Evolutionary conservation across 2,329 filamentous ascomycete species (phyloP).

Genomic region (Tolypocladium pustulatum): DNA sequence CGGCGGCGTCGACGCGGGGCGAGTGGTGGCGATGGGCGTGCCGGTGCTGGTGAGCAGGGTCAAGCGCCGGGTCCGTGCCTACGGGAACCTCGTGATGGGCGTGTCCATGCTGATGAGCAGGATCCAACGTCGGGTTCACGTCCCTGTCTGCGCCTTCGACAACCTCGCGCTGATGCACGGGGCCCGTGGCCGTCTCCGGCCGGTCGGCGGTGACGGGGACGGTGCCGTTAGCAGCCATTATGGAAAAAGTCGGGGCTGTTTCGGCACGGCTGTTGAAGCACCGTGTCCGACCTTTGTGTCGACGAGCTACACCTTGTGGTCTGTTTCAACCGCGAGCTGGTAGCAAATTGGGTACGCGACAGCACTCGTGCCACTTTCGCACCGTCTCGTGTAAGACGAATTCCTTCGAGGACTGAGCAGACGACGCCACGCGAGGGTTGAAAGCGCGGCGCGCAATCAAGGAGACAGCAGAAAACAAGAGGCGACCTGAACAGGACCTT

Average conservation of each 20-base stretch:
- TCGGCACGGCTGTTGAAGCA: background rate
- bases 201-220: background rate
- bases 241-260: background rate
- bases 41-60: slow-evolving; percentile 29
- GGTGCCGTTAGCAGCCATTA: background rate
- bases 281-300: background rate
- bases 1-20: slow-evolving; percentile 18
- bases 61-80: slow-evolving; percentile 19
- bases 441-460: background rate
- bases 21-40: slow-evolving; percentile 34
- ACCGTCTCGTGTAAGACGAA: background rate
- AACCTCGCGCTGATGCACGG: background rate
- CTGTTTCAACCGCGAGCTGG: background rate
- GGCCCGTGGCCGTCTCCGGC: background rate
- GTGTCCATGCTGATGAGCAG: slow-evolving; percentile 31
- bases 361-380: too few relatives aligned
- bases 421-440: background rate
- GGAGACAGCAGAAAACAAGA: background rate
- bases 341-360: background rate
- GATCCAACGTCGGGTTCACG: slow-evolving; percentile 23
- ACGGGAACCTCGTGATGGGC: slow-evolving; percentile 15
- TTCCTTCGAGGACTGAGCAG: background rate
- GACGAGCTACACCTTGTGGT: background rate
- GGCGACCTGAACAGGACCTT: background rate
- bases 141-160: slow-evolving; percentile 12